A percentile compares a stretch with the other conserved stretches of the same genome.
Conservation (phyloP, 176 grass and related monocot genomes). For the Musa beccarii region DNA sequence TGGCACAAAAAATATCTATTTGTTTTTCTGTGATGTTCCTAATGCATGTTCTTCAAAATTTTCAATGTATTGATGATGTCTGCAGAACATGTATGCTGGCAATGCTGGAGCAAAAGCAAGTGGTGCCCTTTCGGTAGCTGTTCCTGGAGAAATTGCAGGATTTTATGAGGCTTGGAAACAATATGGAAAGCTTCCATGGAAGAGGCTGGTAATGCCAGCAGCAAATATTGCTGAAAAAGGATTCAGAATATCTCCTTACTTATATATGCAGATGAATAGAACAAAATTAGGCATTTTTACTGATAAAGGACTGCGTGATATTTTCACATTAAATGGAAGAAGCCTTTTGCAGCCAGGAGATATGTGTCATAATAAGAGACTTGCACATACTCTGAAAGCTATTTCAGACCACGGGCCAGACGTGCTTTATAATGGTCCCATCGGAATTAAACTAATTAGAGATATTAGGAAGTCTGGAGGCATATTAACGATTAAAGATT, state of each 20-base stretch:
- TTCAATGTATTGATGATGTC: not conserved
- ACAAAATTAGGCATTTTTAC: conserved; percentile 46
- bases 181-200: conserved; percentile 84
- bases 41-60: not conserved
- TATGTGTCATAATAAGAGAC: conserved; percentile 45
- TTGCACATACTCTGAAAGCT: conserved; percentile 38
- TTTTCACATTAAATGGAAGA: conserved; percentile 43
- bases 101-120: conserved; percentile 47
- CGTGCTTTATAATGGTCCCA: conserved; percentile 46
- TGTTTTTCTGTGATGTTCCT: not conserved
- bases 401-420: conserved; percentile 43
- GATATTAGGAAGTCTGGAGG: conserved; percentile 57
- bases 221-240: conserved; percentile 42
- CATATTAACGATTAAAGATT: conserved; percentile 52
- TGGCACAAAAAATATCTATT: not conserved
- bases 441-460: conserved; percentile 39
- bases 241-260: conserved; percentile 66
- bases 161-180: conserved; percentile 63
- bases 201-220: conserved; percentile 43
- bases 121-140: conserved; percentile 64
- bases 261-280: conserved; percentile 63
- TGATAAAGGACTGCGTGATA: conserved; percentile 31
- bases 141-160: conserved; percentile 63
- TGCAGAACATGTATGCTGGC: conserved; percentile 79
- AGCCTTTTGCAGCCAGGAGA: conserved; percentile 48